These are phyloP conservation scores for Beauveria varroae DNA, from an alignment of 2,329 filamentous ascomycete species.

Conservation along the genomic window DNA sequence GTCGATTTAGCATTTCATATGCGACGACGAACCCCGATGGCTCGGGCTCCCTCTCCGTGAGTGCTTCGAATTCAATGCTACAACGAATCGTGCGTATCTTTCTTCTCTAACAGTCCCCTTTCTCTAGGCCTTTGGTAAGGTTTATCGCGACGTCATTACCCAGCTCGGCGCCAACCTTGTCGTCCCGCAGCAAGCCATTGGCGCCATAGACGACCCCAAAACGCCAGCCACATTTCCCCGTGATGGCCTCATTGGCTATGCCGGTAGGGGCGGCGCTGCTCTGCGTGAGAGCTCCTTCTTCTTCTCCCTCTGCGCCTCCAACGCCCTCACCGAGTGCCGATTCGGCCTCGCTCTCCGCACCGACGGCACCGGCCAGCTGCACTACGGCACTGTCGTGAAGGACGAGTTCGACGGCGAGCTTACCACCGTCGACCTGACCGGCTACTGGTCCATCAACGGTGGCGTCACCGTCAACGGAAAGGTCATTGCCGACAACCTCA, in stretches of 20 bases:
- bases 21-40: conserved; percentile 16
- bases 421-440: not conserved
- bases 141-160: conserved; percentile 15
- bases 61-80: not conserved
- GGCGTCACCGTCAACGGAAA: conserved; percentile 13
- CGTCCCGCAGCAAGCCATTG: conserved; percentile 13
- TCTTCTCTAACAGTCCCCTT: not conserved
- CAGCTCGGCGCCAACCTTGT: conserved; percentile 15
- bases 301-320: conserved; percentile 14
- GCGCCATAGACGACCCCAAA: conserved; percentile 11
- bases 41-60: conserved; percentile 12
- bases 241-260: conserved; percentile 17
- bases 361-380: conserved; percentile 15
- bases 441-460: conserved; percentile 12
- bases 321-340: conserved; percentile 15
- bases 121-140: conserved; percentile 14
- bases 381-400: conserved; percentile 15
- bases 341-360: conserved; percentile 16
- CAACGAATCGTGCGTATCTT: not conserved
- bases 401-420: conserved; percentile 12
- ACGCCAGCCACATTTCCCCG: conserved; percentile 14
- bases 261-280: conserved; percentile 4
- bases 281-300: conserved; percentile 13
- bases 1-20: conserved; percentile 14
- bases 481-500: not conserved